A percentile compares a stretch with the other conserved stretches of the same genome.
phyloP scores from a whole-genome alignment of 768 basidiomycete species.

The Flagelloscypha sp. region DNA sequence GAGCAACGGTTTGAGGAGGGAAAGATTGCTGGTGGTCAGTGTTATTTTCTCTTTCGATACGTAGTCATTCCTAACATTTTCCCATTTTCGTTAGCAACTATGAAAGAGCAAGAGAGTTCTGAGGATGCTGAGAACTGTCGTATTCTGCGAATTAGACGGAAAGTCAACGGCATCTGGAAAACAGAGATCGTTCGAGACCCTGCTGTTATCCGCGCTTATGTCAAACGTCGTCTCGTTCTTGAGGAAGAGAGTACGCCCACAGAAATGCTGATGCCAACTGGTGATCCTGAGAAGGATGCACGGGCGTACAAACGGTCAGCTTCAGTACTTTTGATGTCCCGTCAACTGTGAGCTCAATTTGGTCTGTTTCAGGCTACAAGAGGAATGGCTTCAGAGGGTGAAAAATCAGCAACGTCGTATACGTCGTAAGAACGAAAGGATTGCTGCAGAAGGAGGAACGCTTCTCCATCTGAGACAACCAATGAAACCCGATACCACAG shows the following conservation, averaged over 20 bases:
- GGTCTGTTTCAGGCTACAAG: slow-evolving; percentile 74
- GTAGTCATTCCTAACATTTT: too few species aligned
- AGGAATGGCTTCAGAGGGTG: slow-evolving; percentile 91
- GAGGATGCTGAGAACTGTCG: slow-evolving; percentile 68
- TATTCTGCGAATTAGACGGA: slow-evolving; percentile 77
- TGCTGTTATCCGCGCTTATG: slow-evolving; percentile 86
- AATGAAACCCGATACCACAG: slow-evolving; percentile 87
- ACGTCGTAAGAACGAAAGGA: slow-evolving; percentile 92
- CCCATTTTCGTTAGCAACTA: too few species aligned
- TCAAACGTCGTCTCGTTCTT: slow-evolving; percentile 68
- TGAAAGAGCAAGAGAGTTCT: slow-evolving; percentile 66
- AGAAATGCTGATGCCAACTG: slow-evolving; percentile 83
- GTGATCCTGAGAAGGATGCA: slow-evolving; percentile 87
- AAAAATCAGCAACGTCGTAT: slow-evolving; percentile 95
- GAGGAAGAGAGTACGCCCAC: slow-evolving; percentile 86
- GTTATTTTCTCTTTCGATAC: not conserved
- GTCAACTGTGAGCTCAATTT: not conserved
- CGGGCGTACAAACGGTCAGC: slow-evolving; percentile 79
- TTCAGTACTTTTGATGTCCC: slow-evolving; percentile 1
- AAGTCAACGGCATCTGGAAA: slow-evolving; percentile 77
- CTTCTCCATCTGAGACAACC: slow-evolving; percentile 78
- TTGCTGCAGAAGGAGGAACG: slow-evolving; percentile 82
- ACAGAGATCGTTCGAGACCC: slow-evolving; percentile 90
- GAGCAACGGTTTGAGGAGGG: slow-evolving; percentile 38
- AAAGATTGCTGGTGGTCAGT: slow-evolving; percentile 19